Conservation (phyloP, 768 basidiomycete species). For the Boletellus ananas region DNA sequence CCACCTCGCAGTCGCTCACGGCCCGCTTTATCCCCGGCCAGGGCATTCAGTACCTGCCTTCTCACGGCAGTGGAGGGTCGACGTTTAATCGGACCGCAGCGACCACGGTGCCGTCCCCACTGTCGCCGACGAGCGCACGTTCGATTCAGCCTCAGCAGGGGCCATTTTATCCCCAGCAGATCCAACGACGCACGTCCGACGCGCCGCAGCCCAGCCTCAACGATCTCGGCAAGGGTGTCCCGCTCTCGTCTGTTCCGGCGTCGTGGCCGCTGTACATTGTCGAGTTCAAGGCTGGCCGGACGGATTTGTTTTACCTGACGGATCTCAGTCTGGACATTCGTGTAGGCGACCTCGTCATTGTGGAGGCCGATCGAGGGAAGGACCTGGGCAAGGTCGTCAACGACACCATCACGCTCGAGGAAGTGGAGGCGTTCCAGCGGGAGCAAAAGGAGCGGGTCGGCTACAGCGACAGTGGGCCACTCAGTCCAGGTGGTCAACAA, state of each 20-base stretch:
- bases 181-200: slow-evolving; percentile 41
- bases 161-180: slow-evolving; percentile 28
- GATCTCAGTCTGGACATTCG: slow-evolving; percentile 63
- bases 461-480: slow-evolving; percentile 40
- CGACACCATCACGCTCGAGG: slow-evolving; percentile 82
- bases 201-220: slow-evolving; percentile 33
- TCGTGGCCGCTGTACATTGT: slow-evolving; percentile 93
- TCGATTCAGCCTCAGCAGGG: slow-evolving; percentile 29
- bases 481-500: slow-evolving; percentile 45
- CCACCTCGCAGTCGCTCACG: slow-evolving; percentile 35
- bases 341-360: slow-evolving; percentile 90
- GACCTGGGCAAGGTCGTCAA: slow-evolving; percentile 92
- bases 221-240: slow-evolving; percentile 86
- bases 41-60: slow-evolving; percentile 56
- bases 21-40: slow-evolving; percentile 65
- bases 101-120: slow-evolving; percentile 46
- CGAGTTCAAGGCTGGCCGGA: slow-evolving; percentile 95
- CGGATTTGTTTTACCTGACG: slow-evolving; percentile 89
- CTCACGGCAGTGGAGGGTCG: slow-evolving; percentile 27
- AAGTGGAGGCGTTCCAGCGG: slow-evolving; percentile 89
- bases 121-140: slow-evolving; percentile 45
- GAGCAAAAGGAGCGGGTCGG: slow-evolving; percentile 62
- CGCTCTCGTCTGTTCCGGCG: slow-evolving; percentile 75
- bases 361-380: slow-evolving; percentile 93
- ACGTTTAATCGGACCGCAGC: slow-evolving; percentile 38